These are phyloP conservation scores for Suillus hirtellus DNA, from an alignment of 768 basidiomycete genomes.

Conservation along the genomic window DNA sequence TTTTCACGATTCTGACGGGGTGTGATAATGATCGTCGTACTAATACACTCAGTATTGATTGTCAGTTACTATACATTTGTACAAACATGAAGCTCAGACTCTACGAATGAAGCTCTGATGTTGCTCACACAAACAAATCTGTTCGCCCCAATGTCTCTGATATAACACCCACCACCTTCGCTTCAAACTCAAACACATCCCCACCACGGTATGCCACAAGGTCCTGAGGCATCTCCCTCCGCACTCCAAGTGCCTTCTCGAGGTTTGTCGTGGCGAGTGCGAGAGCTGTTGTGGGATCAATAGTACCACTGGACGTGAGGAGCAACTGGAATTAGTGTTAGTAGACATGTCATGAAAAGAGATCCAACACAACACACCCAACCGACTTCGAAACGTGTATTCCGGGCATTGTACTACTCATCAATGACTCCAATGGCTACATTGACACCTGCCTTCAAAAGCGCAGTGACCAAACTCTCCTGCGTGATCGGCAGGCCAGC, in stretches of 20 bases:
- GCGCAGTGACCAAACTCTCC: slow-evolving; percentile 52
- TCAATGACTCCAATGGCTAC: slow-evolving; percentile 54
- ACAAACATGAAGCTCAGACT: not conserved
- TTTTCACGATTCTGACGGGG: too few relatives aligned
- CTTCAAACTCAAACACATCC: slow-evolving; percentile 36
- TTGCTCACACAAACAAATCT: slow-evolving; percentile 22
- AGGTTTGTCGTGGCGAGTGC: slow-evolving; percentile 43
- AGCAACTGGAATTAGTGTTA: slow-evolving; percentile 31
- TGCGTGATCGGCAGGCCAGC: slow-evolving; percentile 70
- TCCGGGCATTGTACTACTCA: slow-evolving; percentile 30
- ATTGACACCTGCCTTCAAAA: slow-evolving; percentile 63
- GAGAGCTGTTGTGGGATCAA: slow-evolving; percentile 35
- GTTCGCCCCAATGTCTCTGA: slow-evolving; percentile 25
- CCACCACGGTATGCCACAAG: slow-evolving; percentile 41
- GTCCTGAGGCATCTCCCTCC: slow-evolving; percentile 29
- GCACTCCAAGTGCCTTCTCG: slow-evolving; percentile 42
- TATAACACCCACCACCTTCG: slow-evolving; percentile 42
- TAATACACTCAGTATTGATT: not conserved
- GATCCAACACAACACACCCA: slow-evolving; percentile 31
- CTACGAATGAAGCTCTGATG: not conserved
- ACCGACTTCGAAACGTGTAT: slow-evolving; percentile 39
- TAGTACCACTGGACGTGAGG: slow-evolving; percentile 38
- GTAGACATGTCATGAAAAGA: not conserved
- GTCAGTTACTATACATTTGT: not conserved
- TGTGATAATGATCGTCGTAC: too few relatives aligned